Evolutionary conservation across 768 basidiomycete genomes (phyloP), one percentile per base, ranked within the genome.

Genomic region (Sarcodon aspratus): DNA sequence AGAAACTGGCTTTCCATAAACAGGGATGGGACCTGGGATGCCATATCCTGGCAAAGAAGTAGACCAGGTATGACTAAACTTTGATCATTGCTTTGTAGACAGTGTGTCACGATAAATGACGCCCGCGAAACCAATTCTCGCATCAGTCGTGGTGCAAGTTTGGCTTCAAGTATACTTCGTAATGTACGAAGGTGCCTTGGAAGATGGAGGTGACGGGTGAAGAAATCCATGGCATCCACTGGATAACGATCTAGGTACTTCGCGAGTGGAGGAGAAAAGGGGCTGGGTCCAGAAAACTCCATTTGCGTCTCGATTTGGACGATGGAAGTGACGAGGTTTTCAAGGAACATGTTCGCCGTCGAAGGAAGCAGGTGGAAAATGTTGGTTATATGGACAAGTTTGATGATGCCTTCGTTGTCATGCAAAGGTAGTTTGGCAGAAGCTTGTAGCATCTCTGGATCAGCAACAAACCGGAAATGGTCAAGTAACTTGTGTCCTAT

Each of bases 401-500:
- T 90, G 27, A 83, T 85, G 54, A 99, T 89, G 37, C 85, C 86
- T 58, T 92, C 87, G 52, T 94, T 93, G 53, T 95, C 91, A 12
- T 80, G 75, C 18, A 90, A 69, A 1, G 92, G 88, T 5, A 86
- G 73, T 50, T 80, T 78, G 0, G 91, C 81, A 0, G 93, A 85
- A 44, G 78, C 80, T 50, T 78, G 75, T 27, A 97, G 73, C 70
- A 89, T 82, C 54, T 83, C 82, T 11, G 90, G 85, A 58, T 95
- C 92, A 21, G 95, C 89, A 17, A 99, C 84, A 35, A 85, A 80
- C 38, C 85, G 82, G 68, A 95, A 97, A 62, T 99, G 96, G 58
- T 98, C 96, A 17, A 99, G 72, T 7, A 99, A 79, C 66, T 99
- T 99, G 63, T 89, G 80, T 0, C 96, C 96, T 51, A 99, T 98